phyloP scores from a whole-genome alignment of 495 filamentous ascomycete genomes.

The Penicillium herquei region DNA sequence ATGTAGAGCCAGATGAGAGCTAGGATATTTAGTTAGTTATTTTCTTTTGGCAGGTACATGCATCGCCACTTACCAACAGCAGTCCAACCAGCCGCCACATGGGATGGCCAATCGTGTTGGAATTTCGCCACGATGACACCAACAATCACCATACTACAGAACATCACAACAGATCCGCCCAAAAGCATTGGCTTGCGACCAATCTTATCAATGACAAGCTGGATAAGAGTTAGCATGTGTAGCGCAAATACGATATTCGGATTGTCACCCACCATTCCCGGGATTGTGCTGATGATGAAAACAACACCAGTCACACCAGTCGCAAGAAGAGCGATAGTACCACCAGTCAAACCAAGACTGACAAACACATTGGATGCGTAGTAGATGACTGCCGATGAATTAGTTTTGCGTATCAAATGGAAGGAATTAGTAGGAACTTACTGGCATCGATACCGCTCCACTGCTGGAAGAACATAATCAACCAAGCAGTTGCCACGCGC shows the following conservation, averaged over 20 bases:
- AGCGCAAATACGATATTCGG: slow-evolving; percentile 7
- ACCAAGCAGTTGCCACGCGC: slow-evolving; percentile 36
- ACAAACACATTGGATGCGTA: slow-evolving; percentile 46
- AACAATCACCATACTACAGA: slow-evolving; percentile 44
- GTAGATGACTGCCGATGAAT: slow-evolving; percentile 26
- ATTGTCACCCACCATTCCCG: slow-evolving; percentile 67
- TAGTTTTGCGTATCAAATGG: background rate
- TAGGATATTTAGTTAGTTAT: slow-evolving; percentile 14
- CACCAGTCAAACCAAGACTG: slow-evolving; percentile 82
- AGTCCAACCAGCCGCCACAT: slow-evolving; percentile 41
- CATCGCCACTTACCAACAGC: slow-evolving; percentile 35
- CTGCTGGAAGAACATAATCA: slow-evolving; percentile 46
- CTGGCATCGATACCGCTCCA: slow-evolving; percentile 43
- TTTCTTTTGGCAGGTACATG: slow-evolving; percentile 2
- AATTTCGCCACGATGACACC: slow-evolving; percentile 46
- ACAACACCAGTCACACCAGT: slow-evolving; percentile 62
- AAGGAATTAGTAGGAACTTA: slow-evolving; percentile 8
- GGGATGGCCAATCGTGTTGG: slow-evolving; percentile 29
- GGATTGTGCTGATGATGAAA: slow-evolving; percentile 71
- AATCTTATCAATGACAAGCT: slow-evolving; percentile 67
- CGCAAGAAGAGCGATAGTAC: slow-evolving; percentile 66
- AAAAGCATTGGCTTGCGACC: slow-evolving; percentile 76
- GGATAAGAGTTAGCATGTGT: slow-evolving; percentile 50
- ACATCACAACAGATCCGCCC: slow-evolving; percentile 54
- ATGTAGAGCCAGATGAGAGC: slow-evolving; percentile 36